phyloP scores from a whole-genome alignment of 371 early-diverging fungal genomes.

The Mycotypha africana region DNA sequence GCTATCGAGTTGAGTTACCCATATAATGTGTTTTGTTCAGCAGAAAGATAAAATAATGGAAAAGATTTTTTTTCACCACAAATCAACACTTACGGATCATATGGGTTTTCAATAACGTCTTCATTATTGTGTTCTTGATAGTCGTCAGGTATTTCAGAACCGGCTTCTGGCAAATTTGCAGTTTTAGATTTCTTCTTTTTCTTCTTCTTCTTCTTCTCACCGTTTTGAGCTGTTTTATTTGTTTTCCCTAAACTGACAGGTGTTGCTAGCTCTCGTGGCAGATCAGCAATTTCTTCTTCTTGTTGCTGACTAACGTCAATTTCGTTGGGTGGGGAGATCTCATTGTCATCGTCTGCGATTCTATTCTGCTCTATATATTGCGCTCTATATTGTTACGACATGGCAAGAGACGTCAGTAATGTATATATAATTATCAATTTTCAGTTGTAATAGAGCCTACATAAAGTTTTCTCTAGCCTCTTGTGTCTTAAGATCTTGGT shows the following conservation, averaged over 20 bases:
- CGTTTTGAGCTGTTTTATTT: not conserved
- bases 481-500: not conserved
- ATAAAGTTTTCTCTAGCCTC: not conserved
- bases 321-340: not conserved
- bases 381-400: too few species aligned
- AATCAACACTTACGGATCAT: conserved; percentile 40
- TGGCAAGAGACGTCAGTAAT: conserved; percentile 1
- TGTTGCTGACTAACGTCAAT: not conserved
- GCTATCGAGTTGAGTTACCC: conserved; percentile 18
- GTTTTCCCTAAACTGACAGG: conserved; percentile 23
- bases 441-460: not conserved
- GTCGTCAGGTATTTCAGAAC: conserved; percentile 32
- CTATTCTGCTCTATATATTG: not conserved
- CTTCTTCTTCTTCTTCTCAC: conserved; percentile 47
- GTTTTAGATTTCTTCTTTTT: conserved; percentile 50
- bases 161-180: conserved; percentile 48
- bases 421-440: not conserved
- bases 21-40: too few species aligned
- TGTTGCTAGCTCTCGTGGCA: conserved; percentile 24
- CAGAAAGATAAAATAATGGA: not conserved
- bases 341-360: conserved; percentile 1
- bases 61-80: too few species aligned
- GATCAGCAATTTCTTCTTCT: conserved; percentile 4
- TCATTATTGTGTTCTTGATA: conserved; percentile 36
- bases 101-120: conserved; percentile 39